A percentile compares a stretch with the other conserved stretches of the same genome.
phyloP scores from a whole-genome alignment of 306 rosid genomes.

The Datisca glomerata region DNA sequence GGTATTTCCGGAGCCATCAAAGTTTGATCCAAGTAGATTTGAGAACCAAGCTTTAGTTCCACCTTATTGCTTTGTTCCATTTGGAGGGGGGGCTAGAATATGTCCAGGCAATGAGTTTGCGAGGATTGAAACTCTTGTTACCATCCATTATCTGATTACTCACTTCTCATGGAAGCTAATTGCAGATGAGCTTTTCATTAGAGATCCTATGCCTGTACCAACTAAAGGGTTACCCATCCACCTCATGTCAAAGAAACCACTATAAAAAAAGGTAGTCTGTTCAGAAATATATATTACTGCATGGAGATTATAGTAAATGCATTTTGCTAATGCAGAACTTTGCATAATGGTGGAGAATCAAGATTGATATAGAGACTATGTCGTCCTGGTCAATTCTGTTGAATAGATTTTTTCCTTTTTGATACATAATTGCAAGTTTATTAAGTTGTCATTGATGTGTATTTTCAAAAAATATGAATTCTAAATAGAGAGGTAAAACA shows the following conservation, averaged over 20 bases:
- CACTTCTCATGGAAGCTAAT: slow-evolving; percentile 52
- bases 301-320: background rate
- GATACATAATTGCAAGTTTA: too few species aligned
- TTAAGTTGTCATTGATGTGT: too few species aligned
- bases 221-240: slow-evolving; percentile 42
- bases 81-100: slow-evolving; percentile 59
- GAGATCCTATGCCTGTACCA: slow-evolving; percentile 56
- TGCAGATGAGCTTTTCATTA: slow-evolving; percentile 36
- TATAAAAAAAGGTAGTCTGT: background rate
- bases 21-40: slow-evolving; percentile 64
- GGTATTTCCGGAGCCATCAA: slow-evolving; percentile 49
- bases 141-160: slow-evolving; percentile 59
- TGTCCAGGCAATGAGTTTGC: slow-evolving; percentile 70
- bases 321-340: background rate
- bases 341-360: background rate
- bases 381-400: too few species aligned
- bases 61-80: slow-evolving; percentile 47
- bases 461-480: too few species aligned
- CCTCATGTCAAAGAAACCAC: slow-evolving; percentile 25
- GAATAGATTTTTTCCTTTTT: too few species aligned
- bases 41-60: slow-evolving; percentile 46
- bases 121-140: slow-evolving; percentile 44
- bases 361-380: too few species aligned
- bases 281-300: too few species aligned
- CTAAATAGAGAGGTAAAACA: too few species aligned